phyloP scores from a whole-genome alignment of 768 basidiomycete genomes.

The Boletus fagicola region DNA sequence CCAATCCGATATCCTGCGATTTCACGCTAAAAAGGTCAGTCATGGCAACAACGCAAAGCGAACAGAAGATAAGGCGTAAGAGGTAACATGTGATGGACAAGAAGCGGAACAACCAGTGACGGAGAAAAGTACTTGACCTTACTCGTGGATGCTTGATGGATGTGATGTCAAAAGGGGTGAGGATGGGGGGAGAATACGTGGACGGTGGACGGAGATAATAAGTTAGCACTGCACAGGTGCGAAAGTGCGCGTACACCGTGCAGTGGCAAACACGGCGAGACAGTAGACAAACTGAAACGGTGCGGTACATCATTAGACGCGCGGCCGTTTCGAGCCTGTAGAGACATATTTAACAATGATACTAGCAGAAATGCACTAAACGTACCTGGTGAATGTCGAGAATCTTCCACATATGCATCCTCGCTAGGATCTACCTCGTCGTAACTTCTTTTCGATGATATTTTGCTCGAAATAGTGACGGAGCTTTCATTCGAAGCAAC shows the following conservation, averaged over 20 bases:
- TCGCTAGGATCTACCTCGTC: constrained; percentile 49
- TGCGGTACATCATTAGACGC: constrained; percentile 34
- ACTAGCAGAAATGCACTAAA: background rate
- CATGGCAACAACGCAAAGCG: constrained; percentile 14
- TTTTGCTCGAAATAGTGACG: constrained; percentile 52
- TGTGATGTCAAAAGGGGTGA: constrained; percentile 3
- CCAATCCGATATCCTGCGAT: constrained; percentile 5
- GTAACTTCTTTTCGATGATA: constrained; percentile 47
- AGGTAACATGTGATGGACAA: background rate
- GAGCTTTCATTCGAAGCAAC: constrained; percentile 52
- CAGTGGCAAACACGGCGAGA: background rate
- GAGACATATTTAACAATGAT: background rate
- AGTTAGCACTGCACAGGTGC: constrained; percentile 25
- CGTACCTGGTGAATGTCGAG: constrained; percentile 48
- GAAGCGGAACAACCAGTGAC: background rate
- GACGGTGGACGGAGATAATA: constrained; percentile 21
- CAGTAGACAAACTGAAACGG: background rate
- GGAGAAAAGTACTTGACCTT: constrained; percentile 32
- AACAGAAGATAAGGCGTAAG: background rate
- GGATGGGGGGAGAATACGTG: constrained; percentile 8
- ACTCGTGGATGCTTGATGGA: constrained; percentile 13
- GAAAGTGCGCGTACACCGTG: background rate
- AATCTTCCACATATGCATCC: constrained; percentile 34
- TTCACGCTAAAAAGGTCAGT: constrained; percentile 34
- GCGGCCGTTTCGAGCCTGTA: constrained; percentile 45